A percentile compares a stretch with the other conserved stretches of the same genome.
phyloP scores from a whole-genome alignment of 202 grass and related monocot species.

The Elaeis oleifera region DNA sequence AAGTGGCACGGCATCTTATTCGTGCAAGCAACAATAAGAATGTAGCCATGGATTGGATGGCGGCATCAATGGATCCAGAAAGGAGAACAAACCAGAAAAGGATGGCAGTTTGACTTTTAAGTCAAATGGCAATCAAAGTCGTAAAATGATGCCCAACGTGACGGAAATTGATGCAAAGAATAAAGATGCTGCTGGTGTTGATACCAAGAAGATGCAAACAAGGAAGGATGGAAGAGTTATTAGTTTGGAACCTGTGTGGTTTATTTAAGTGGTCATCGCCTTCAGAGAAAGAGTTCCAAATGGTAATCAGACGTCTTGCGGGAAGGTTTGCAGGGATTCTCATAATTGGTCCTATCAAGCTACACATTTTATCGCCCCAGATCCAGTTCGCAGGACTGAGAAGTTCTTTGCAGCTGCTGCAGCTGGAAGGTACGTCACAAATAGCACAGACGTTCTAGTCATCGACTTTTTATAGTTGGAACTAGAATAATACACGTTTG shows the following conservation, averaged over 20 bases:
- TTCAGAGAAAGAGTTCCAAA: conserved; percentile 51
- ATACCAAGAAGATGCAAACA: conserved; percentile 16
- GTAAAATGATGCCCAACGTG: conserved; percentile 20
- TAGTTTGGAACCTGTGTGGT: conserved; percentile 28
- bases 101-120: conserved; percentile 22
- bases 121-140: conserved; percentile 2
- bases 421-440: conserved; percentile 48
- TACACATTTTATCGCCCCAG: conserved; percentile 69
- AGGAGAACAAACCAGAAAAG: conserved; percentile 40
- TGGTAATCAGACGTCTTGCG: conserved; percentile 48
- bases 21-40: conserved; percentile 36
- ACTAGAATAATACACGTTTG: no score
- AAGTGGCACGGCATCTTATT: conserved; percentile 18
- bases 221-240: conserved; percentile 15
- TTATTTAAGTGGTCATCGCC: conserved; percentile 71
- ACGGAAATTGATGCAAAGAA: conserved; percentile 18
- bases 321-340: conserved; percentile 73
- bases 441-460: neutral
- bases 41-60: conserved; percentile 21
- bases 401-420: conserved; percentile 93
- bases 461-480: no score
- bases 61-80: conserved; percentile 33
- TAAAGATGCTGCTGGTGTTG: conserved; percentile 10
- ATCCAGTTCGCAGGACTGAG: conserved; percentile 67
- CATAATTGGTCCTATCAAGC: conserved; percentile 88